Percentiles rank a stretch among this genome's conserved stretches.
Conservation (phyloP, 176 grass and related monocot species). For the Thalia dealbata region DNA sequence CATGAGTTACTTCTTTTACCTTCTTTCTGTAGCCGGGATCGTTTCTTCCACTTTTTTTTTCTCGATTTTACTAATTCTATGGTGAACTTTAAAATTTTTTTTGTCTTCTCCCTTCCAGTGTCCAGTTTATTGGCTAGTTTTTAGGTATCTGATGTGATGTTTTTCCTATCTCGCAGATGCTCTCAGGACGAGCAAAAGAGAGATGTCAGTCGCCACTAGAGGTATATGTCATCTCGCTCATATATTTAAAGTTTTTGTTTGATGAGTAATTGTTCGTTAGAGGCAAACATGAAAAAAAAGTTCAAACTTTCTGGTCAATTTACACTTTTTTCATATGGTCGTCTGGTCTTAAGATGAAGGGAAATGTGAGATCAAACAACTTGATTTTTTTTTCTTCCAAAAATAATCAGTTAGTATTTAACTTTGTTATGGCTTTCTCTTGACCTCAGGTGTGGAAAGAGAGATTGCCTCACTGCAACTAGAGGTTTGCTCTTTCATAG, state of each 20-base stretch:
- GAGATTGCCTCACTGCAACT: conserved; percentile 91
- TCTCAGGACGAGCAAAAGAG: conserved; percentile 90
- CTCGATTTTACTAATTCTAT: background rate
- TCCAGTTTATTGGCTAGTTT: background rate
- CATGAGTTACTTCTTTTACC: background rate
- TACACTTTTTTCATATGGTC: background rate
- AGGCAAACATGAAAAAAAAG: background rate
- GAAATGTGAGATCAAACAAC: background rate
- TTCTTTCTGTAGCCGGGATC: background rate
- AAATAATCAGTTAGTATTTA: background rate
- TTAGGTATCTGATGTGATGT: background rate
- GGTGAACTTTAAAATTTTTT: background rate
- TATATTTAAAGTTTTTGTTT: conserved; percentile 11
- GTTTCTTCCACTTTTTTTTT: background rate
- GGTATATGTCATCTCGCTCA: conserved; percentile 31
- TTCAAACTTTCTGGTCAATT: background rate
- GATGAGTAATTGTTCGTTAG: background rate
- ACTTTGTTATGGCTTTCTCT: conserved; percentile 19
- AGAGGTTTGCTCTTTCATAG: conserved; percentile 39
- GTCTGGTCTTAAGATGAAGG: background rate
- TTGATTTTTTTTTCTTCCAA: no score
- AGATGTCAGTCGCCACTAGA: conserved; percentile 76
- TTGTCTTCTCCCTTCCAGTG: background rate
- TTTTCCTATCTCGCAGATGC: conserved; percentile 44
- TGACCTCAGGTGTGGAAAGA: conserved; percentile 64